Conservation (phyloP, 2,329 filamentous ascomycete genomes). For the Hypoxylon sp. region DNA sequence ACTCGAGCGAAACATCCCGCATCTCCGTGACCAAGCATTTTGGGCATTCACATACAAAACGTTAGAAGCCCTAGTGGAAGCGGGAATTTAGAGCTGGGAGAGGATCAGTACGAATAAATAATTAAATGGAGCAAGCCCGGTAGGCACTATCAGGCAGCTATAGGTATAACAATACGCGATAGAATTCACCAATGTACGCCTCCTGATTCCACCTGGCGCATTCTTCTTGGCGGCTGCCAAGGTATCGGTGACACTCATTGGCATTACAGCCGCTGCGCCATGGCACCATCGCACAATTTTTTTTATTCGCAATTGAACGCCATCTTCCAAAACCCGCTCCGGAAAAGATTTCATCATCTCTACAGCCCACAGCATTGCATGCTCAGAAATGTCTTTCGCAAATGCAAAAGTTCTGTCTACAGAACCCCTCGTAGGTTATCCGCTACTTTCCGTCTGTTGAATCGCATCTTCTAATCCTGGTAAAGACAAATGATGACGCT, state of each 20-base stretch:
- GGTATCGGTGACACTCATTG: constrained; percentile 44
- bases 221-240: constrained; percentile 30
- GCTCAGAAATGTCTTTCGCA: constrained; percentile 58
- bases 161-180: too few species aligned
- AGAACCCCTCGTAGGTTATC: constrained; percentile 61
- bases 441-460: constrained; percentile 1
- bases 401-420: constrained; percentile 62
- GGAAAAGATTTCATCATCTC: constrained; percentile 14
- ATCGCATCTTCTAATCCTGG: constrained; percentile 8
- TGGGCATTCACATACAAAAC: constrained; percentile 47
- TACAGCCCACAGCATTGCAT: not conserved
- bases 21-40: constrained; percentile 29
- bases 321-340: constrained; percentile 16
- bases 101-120: too few species aligned
- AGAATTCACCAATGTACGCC: not conserved
- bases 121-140: too few species aligned
- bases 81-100: not conserved
- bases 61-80: constrained; percentile 27
- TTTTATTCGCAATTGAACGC: constrained; percentile 21
- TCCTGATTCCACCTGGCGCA: constrained; percentile 7
- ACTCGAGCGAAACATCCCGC: not conserved
- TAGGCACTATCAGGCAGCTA: too few species aligned
- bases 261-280: constrained; percentile 4
- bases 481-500: constrained; percentile 66
- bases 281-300: constrained; percentile 30